Evolutionary conservation across 345 rosid species (phyloP).

Genomic region (Hypericum perforatum): DNA sequence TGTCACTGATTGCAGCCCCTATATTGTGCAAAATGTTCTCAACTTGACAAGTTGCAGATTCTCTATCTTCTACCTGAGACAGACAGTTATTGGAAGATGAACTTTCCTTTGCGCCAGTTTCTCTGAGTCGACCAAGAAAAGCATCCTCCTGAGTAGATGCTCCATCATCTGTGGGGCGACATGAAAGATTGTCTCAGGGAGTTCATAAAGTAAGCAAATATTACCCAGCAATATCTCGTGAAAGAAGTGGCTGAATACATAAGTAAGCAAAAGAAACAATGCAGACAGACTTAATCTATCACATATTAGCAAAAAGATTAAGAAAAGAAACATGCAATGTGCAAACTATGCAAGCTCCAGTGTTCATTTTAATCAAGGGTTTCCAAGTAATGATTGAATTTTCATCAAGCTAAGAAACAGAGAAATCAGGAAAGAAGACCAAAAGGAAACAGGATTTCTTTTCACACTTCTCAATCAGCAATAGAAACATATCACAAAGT

Average conservation of each 20-base stretch:
- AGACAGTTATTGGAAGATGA: background rate
- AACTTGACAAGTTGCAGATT: constrained; percentile 17
- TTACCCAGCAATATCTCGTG: background rate
- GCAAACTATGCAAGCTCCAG: too few relatives aligned
- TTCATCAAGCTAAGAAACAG: too few relatives aligned
- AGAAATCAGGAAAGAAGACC: too few relatives aligned
- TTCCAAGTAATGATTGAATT: too few relatives aligned
- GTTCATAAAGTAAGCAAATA: background rate
- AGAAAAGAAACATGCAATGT: background rate
- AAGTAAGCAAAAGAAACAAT: too few relatives aligned
- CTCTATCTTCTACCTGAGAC: background rate
- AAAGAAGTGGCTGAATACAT: background rate
- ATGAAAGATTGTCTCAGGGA: constrained; percentile 20
- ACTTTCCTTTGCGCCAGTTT: constrained; percentile 16
- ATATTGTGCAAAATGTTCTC: constrained; percentile 40
- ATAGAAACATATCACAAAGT: background rate
- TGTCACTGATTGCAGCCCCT: constrained; percentile 42
- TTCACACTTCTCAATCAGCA: constrained; percentile 2
- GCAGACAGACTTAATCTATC: too few relatives aligned
- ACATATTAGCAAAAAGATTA: background rate
- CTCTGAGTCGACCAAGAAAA: constrained; percentile 57
- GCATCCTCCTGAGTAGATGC: constrained; percentile 38
- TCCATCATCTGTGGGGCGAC: constrained; percentile 38
- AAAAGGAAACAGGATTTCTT: background rate
- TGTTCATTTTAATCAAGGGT: too few relatives aligned